phyloP scores from a whole-genome alignment of 2,329 filamentous ascomycete species.

The Zymoseptoria tritici region DNA sequence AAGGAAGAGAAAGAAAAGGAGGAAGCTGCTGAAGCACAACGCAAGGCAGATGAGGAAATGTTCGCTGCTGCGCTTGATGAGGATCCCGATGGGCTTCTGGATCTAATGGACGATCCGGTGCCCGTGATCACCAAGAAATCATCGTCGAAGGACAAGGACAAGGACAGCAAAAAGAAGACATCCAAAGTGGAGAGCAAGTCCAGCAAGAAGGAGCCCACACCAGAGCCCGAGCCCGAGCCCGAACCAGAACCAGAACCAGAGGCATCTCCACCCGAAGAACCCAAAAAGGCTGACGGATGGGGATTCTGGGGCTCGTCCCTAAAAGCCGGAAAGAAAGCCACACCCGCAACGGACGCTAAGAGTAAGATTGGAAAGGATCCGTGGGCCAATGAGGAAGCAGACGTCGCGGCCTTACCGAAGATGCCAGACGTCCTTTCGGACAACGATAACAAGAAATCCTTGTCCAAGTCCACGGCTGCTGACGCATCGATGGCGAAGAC shows the following conservation, averaged over 20 bases:
- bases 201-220: slow-evolving; percentile 25
- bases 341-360: slow-evolving; percentile 22
- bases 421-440: slow-evolving; percentile 37
- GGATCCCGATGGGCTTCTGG: slow-evolving; percentile 28
- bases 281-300: slow-evolving; percentile 31
- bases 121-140: slow-evolving; percentile 18
- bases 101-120: slow-evolving; percentile 23
- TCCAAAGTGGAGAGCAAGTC: slow-evolving; percentile 24
- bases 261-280: slow-evolving; percentile 9
- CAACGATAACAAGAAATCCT: slow-evolving; percentile 31
- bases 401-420: slow-evolving; percentile 32
- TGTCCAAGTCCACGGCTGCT: slow-evolving; percentile 28
- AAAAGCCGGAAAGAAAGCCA: slow-evolving; percentile 37
- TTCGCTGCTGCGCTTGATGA: slow-evolving; percentile 31
- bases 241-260: slow-evolving; percentile 5
- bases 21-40: slow-evolving; percentile 29
- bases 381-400: slow-evolving; percentile 36
- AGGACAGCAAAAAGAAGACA: slow-evolving; percentile 21
- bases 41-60: slow-evolving; percentile 29
- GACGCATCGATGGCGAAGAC: slow-evolving; percentile 34
- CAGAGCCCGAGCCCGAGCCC: slow-evolving; percentile 12
- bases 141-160: slow-evolving; percentile 21
- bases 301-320: slow-evolving; percentile 40
- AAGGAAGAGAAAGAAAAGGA: slow-evolving; percentile 39
- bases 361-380: slow-evolving; percentile 39